Evolutionary conservation across 139 green algal species (phyloP).

Genomic region (Chlamydomonas urium): DNA sequence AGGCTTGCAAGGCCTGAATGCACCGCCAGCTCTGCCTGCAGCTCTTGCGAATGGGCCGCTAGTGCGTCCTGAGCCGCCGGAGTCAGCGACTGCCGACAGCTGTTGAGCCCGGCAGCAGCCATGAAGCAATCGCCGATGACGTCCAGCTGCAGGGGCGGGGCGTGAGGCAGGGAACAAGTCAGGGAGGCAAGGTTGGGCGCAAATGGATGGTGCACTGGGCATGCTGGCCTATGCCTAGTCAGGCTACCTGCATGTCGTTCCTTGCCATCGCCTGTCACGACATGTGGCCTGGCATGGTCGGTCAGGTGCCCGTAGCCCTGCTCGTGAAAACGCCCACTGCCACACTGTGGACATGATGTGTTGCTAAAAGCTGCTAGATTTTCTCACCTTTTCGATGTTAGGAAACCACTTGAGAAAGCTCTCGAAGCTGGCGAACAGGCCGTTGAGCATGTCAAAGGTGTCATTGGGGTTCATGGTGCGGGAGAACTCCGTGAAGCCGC

Average conservation of each 20-base stretch:
- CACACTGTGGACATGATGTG: too few species aligned
- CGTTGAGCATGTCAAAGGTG: background rate
- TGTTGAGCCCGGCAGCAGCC: background rate
- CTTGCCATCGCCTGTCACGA: background rate
- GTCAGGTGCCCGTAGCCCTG: background rate
- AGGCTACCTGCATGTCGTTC: background rate
- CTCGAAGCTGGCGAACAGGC: conserved; percentile 4
- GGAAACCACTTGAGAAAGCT: background rate
- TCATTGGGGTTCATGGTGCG: background rate
- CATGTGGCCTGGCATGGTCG: background rate
- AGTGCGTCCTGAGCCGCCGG: too few species aligned
- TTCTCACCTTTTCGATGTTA: background rate
- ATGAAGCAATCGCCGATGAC: conserved; percentile 6
- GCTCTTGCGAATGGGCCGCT: too few species aligned
- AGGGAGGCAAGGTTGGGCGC: background rate
- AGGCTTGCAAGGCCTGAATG: too few species aligned
- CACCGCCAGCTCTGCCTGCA: too few species aligned
- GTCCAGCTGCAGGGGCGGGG: background rate
- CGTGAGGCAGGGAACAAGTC: background rate
- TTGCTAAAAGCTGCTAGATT: too few species aligned
- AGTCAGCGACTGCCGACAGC: too few species aligned
- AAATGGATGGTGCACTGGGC: background rate
- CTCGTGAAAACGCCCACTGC: background rate
- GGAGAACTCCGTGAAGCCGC: background rate
- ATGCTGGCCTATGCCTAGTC: background rate